These are phyloP conservation scores for Boletus bicolor DNA, from an alignment of 768 basidiomycete genomes.

Conservation along the genomic window DNA sequence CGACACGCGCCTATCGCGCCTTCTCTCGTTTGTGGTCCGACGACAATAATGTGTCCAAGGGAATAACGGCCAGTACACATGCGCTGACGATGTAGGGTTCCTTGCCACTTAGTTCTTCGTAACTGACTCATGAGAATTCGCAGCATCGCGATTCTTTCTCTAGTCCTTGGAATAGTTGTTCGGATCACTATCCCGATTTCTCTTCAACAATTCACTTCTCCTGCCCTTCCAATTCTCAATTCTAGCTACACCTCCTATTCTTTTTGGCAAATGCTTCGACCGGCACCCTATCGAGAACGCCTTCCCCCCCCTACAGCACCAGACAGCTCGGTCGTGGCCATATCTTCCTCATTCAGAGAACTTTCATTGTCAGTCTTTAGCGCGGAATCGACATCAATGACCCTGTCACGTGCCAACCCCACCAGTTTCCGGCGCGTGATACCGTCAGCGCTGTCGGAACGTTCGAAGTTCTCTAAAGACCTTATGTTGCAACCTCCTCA, in stretches of 20 bases:
- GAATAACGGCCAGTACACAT: slow-evolving; percentile 47
- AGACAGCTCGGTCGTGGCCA: slow-evolving; percentile 28
- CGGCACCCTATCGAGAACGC: slow-evolving; percentile 39
- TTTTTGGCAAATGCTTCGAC: slow-evolving; percentile 43
- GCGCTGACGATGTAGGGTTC: slow-evolving; percentile 62
- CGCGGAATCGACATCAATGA: slow-evolving; percentile 39
- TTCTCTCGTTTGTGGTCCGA: slow-evolving; percentile 43
- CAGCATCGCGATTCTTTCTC: slow-evolving; percentile 66
- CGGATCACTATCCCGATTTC: slow-evolving; percentile 25
- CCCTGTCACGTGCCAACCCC: slow-evolving; percentile 24
- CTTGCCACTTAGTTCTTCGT: slow-evolving; percentile 9
- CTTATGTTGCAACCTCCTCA: slow-evolving; percentile 35
- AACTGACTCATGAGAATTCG: slow-evolving; percentile 10
- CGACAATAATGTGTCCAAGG: slow-evolving; percentile 34
- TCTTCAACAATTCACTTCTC: slow-evolving; percentile 21
- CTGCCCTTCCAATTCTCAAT: slow-evolving; percentile 13
- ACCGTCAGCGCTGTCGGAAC: slow-evolving; percentile 28
- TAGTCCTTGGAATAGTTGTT: slow-evolving; percentile 55
- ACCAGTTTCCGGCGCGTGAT: slow-evolving; percentile 19
- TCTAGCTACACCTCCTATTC: slow-evolving; percentile 28
- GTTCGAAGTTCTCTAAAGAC: slow-evolving; percentile 31
- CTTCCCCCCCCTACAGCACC: slow-evolving; percentile 28
- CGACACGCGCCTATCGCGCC: slow-evolving; percentile 41
- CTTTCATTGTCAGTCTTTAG: slow-evolving; percentile 50
- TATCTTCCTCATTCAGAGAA: slow-evolving; percentile 45